Evolutionary conservation across 164 flowering plant genomes (phyloP), one percentile per base, ranked within the genome.

Genomic region (Echeveria elegans): DNA sequence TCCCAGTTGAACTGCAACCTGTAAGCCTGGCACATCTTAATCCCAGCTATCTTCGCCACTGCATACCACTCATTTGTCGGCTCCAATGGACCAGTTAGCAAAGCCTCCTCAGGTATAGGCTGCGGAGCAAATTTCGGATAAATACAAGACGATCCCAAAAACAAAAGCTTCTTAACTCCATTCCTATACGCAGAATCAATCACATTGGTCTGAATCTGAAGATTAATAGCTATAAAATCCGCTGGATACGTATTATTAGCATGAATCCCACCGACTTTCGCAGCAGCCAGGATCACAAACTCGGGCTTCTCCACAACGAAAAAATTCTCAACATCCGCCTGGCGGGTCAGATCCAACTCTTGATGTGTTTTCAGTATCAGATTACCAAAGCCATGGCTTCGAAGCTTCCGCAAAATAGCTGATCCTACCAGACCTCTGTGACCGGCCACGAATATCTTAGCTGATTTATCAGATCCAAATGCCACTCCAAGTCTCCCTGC

Each of bases 201-300:
- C 23, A 90, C 92, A 62, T 93, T 93, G 75, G 97, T 93, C 53
- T 93, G 97, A 71, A 90, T 90, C 67, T 86, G 92, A 60, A 93
- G 86, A 68, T 93, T 93, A 70, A 90, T 71, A 66, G 86, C 68
- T 66, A 93, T 90, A 81, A 93, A 93, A 21, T 90, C 96, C 0
- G 97, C 98, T 0, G 97, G 98, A 69, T 85, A 93, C 15, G 96
- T 90, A 74, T 77, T 85, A 74, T 93, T 90, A 65, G 98, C 98
- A 68, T 93, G 96, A 76, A 93, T 93, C 1, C 98, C 97, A 0
- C 97, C 98, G 12, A 93, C 98, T 61, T 93, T 93, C 21, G 97
- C 96, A 0, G 98, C 98, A 6, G 97, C 87, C 19, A 93, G 79
- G 76, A 93, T 84, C 29, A 93, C 97, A 66, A 64, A 85, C 6